phyloP scores from a whole-genome alignment of 768 basidiomycete genomes.

The Boletellus ananas region DNA sequence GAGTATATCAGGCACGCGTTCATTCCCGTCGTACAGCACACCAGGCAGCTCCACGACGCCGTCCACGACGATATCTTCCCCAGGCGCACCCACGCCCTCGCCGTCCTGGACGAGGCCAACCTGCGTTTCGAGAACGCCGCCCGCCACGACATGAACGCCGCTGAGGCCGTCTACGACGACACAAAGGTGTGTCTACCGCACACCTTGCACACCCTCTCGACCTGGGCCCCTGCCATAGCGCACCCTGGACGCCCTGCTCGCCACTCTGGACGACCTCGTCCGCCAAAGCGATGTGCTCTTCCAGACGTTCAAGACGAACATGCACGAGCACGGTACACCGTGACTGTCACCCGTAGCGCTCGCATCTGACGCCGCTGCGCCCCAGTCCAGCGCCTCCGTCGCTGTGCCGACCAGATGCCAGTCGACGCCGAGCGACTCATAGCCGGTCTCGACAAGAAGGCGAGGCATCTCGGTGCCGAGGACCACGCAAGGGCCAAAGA shows the following conservation, averaged over 20 bases:
- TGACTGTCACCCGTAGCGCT: background rate
- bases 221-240: conserved; percentile 31
- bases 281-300: conserved; percentile 49
- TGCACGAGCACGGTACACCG: conserved; percentile 47
- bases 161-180: conserved; percentile 36
- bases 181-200: conserved; percentile 40
- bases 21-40: conserved; percentile 34
- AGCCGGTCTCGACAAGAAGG: conserved; percentile 50
- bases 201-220: conserved; percentile 7
- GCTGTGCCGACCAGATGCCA: conserved; percentile 44
- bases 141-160: conserved; percentile 41
- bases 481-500: conserved; percentile 34
- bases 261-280: conserved; percentile 48
- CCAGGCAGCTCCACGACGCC: conserved; percentile 34
- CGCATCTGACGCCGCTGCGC: conserved; percentile 5
- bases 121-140: conserved; percentile 47
- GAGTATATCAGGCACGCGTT: conserved; percentile 32
- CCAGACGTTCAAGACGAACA: conserved; percentile 40
- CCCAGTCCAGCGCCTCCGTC: conserved; percentile 45
- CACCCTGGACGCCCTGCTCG: conserved; percentile 39
- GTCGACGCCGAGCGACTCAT: conserved; percentile 51
- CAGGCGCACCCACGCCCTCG: conserved; percentile 37
- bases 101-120: conserved; percentile 53
- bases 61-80: conserved; percentile 34
- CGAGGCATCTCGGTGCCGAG: conserved; percentile 36